A percentile compares a stretch with the other conserved stretches of the same genome.
Evolutionary conservation across 495 filamentous ascomycete genomes (phyloP).

Genomic region (Sordaria brevicollis): DNA sequence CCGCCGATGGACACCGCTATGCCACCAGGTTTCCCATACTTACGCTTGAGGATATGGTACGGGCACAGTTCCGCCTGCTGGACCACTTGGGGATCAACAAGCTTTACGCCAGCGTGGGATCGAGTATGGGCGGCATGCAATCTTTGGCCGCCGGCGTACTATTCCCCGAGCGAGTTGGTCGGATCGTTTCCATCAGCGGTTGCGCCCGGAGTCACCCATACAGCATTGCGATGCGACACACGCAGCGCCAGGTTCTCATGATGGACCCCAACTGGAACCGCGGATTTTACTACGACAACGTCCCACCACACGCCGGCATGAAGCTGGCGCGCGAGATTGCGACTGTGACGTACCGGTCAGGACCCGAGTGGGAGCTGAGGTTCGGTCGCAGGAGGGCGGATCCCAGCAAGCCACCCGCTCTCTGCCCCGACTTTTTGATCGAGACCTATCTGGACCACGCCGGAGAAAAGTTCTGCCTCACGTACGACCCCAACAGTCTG

Average conservation of each 20-base stretch:
- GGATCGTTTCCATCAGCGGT: constrained; percentile 82
- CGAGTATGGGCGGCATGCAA: constrained; percentile 98
- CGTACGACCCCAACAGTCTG: constrained; percentile 93
- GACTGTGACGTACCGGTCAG: constrained; percentile 92
- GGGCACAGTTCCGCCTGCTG: constrained; percentile 84
- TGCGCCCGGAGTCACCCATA: constrained; percentile 95
- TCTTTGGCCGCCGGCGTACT: constrained; percentile 83
- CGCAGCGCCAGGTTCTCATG: constrained; percentile 95
- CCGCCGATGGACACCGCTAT: constrained; percentile 77
- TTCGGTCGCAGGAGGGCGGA: constrained; percentile 88
- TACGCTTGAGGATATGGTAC: constrained; percentile 96
- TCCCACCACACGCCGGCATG: constrained; percentile 93
- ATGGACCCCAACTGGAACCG: constrained; percentile 96
- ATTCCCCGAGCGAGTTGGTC: constrained; percentile 69
- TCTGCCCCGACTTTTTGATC: constrained; percentile 95
- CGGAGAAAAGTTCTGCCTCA: constrained; percentile 97
- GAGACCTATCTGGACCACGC: constrained; percentile 98
- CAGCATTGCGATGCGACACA: constrained; percentile 98
- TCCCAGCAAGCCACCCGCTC: constrained; percentile 69
- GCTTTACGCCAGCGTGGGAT: constrained; percentile 86
- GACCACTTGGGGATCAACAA: constrained; percentile 69
- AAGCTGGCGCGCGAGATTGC: constrained; percentile 97
- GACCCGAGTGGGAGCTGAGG: constrained; percentile 94
- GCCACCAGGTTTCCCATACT: constrained; percentile 95
- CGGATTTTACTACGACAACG: constrained; percentile 85